Evolutionary conservation across 345 rosid genomes (phyloP), one percentile per base, ranked within the genome.

Genomic region (Citrus hindsii): DNA sequence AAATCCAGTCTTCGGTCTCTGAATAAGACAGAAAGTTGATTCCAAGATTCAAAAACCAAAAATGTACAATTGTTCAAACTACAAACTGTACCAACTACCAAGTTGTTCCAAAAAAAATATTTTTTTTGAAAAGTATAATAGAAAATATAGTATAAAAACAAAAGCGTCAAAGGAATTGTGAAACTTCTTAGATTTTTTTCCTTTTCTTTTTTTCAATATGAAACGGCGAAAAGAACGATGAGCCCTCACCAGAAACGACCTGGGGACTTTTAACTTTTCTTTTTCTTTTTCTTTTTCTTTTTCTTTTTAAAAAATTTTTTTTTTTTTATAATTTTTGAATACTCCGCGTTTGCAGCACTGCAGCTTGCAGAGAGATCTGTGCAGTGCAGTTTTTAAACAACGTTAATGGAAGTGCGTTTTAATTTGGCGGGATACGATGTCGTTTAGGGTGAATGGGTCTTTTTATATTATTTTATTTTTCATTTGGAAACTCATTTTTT

Each of bases 21-120:
- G 37, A 25, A 73, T 35, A 60, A 60, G 76, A 73, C 67, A 38
- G 76, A 25, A 35, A 25, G 22, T 6, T 18, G 76, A 73, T 73
- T 73, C 67, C 27, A 38, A 38, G 76, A 35, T 60, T 73, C 48
- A 21, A 18, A 46, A 46, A 5, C 28, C 22, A 63, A 63, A 46
- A 74, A 28, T 27, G 68, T 40, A 10, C 28, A 38, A 5, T 35
- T 35, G 37, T 35, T 35, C 37, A 35, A 56, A 56, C 25, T 16
- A 24, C 38, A 60, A 74, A 21, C 21, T 10, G 4, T 22, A 6
- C 7, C 3, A 25, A 58, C 51, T 12, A 6, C 7, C 3, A 5
- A 58, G 65, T 12, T 40, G 1, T 2, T 9, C 13, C 46, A 1
- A 38, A 2, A 38, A 38, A 8, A 38, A 38, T 8, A 38, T 8